phyloP scores from a whole-genome alignment of 2,329 filamentous ascomycete genomes.

The Parastagonospora avenae region DNA sequence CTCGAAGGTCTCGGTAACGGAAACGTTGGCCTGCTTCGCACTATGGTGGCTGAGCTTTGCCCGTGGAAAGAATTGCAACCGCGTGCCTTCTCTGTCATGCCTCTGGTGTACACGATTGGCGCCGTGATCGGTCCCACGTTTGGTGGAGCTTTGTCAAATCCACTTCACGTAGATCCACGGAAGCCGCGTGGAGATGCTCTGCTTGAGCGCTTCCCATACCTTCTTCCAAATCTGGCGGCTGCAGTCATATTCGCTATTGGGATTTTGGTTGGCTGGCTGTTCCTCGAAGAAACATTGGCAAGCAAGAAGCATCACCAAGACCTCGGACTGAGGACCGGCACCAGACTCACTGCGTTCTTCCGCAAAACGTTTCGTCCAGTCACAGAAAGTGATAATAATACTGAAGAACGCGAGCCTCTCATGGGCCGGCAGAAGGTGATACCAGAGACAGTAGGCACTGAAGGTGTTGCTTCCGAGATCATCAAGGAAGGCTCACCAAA shows the following conservation, averaged over 20 bases:
- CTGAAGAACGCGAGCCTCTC: slow-evolving; percentile 37
- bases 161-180: slow-evolving; percentile 72
- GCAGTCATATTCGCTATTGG: slow-evolving; percentile 79
- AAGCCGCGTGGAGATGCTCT: slow-evolving; percentile 69
- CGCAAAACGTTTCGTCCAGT: slow-evolving; percentile 24
- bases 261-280: slow-evolving; percentile 74
- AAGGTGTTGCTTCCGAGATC: slow-evolving; percentile 2
- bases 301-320: slow-evolving; percentile 71
- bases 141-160: slow-evolving; percentile 84
- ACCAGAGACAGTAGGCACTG: slow-evolving; percentile 18
- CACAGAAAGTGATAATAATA: slow-evolving; percentile 7
- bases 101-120: slow-evolving; percentile 85
- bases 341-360: slow-evolving; percentile 58
- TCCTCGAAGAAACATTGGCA: slow-evolving; percentile 84
- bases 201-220: slow-evolving; percentile 79
- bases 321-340: slow-evolving; percentile 75
- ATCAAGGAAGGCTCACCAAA: slow-evolving; percentile 33
- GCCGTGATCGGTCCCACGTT: slow-evolving; percentile 85
- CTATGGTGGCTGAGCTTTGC: slow-evolving; percentile 91
- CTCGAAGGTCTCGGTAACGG: slow-evolving; percentile 86
- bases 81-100: slow-evolving; percentile 90
- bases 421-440: slow-evolving; percentile 27
- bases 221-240: slow-evolving; percentile 80
- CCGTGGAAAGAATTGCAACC: slow-evolving; percentile 85
- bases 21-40: slow-evolving; percentile 83